Evolutionary conservation across 148 eudicot species (phyloP).

Genomic region (Rhododendron williamsianum): DNA sequence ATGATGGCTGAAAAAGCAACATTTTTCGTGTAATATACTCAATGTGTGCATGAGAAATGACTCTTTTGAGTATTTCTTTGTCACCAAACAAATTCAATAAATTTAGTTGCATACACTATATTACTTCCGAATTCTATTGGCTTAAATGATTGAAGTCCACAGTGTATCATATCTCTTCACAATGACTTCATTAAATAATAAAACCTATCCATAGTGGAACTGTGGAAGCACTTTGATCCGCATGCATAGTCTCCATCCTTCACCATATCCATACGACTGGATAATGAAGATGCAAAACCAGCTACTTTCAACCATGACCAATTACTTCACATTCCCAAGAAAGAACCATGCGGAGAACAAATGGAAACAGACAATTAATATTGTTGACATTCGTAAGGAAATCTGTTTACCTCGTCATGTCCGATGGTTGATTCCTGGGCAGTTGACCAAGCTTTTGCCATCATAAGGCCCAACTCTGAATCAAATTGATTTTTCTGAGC

Average conservation of each 20-base stretch:
- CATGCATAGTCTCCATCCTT: not conserved
- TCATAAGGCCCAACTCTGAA: constrained; percentile 72
- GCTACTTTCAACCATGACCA: not conserved
- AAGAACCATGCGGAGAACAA: not conserved
- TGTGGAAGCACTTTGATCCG: not conserved
- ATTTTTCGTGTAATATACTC: not conserved
- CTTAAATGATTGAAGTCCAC: not conserved
- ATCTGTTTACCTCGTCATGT: constrained; percentile 68
- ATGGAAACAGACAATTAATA: not conserved
- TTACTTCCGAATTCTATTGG: not conserved
- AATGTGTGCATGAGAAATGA: not conserved
- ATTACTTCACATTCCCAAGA: not conserved
- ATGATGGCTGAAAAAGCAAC: not conserved
- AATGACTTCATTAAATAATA: not conserved
- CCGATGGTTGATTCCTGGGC: constrained; percentile 80
- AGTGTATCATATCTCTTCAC: not conserved
- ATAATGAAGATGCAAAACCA: constrained; percentile 2
- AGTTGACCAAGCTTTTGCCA: constrained; percentile 90
- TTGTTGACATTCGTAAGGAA: not conserved
- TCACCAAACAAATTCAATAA: not conserved
- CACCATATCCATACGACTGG: not conserved
- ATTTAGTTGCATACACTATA: not conserved
- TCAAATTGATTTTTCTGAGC: constrained; percentile 86
- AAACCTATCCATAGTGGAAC: not conserved
- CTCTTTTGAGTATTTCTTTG: not conserved